Conservation (phyloP, 495 filamentous ascomycete genomes). For the Aspergillus bridgeri region DNA sequence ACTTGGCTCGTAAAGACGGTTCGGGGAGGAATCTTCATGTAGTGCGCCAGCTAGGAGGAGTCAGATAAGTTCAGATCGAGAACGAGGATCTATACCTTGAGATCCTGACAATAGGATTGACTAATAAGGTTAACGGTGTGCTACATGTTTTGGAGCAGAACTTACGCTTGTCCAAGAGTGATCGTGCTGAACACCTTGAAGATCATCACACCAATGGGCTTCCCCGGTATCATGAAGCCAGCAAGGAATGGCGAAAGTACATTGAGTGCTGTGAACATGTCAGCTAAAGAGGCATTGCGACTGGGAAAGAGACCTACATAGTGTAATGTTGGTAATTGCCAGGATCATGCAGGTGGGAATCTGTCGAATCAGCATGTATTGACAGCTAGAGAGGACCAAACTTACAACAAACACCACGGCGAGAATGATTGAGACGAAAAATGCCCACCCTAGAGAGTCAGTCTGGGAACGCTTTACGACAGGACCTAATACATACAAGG, state of each 20-base stretch:
- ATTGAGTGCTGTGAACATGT: slow-evolving; percentile 37
- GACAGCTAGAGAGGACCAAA: not conserved
- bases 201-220: slow-evolving; percentile 62
- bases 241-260: slow-evolving; percentile 61
- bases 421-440: slow-evolving; percentile 50
- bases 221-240: slow-evolving; percentile 61
- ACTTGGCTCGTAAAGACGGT: slow-evolving; percentile 58
- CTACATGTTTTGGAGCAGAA: slow-evolving; percentile 51
- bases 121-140: slow-evolving; percentile 24
- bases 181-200: slow-evolving; percentile 64
- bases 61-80: not conserved
- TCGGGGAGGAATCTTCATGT: slow-evolving; percentile 63
- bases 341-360: slow-evolving; percentile 53
- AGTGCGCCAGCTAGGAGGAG: slow-evolving; percentile 37
- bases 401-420: slow-evolving; percentile 30
- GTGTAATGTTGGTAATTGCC: slow-evolving; percentile 51
- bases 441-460: slow-evolving; percentile 48
- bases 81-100: not conserved
- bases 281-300: not conserved
- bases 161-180: slow-evolving; percentile 53
- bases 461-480: too few relatives aligned
- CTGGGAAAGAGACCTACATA: slow-evolving; percentile 11
- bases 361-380: slow-evolving; percentile 22
- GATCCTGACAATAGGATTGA: not conserved
- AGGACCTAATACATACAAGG: slow-evolving; percentile 14